A percentile compares a stretch with the other conserved stretches of the same genome.
These are phyloP conservation scores for Fistulinella prunicolor DNA, from an alignment of 768 basidiomycete species.

Conservation along the genomic window DNA sequence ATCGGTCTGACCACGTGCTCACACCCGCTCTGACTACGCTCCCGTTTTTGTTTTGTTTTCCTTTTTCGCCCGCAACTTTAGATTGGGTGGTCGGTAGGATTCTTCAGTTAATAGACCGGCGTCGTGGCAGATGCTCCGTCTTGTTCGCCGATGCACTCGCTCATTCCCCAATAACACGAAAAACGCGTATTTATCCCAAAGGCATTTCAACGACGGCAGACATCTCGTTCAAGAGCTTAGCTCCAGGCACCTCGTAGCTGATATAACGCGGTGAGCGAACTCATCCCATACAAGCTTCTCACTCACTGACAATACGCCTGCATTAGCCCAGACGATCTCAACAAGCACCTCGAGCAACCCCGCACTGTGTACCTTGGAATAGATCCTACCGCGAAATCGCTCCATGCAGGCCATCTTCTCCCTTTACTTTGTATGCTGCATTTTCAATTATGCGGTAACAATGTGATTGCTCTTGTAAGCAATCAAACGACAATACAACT, in stretches of 20 bases:
- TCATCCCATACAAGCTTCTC: background rate
- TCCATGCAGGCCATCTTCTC: constrained; percentile 93
- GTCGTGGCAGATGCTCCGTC: constrained; percentile 19
- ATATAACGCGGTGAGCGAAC: constrained; percentile 35
- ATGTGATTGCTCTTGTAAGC: constrained; percentile 78
- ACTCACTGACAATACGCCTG: constrained; percentile 2
- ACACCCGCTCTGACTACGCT: no score
- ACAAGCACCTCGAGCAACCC: constrained; percentile 31
- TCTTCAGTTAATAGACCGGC: background rate
- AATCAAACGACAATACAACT: background rate
- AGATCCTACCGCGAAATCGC: constrained; percentile 85
- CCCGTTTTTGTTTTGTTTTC: no score
- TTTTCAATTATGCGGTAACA: constrained; percentile 84
- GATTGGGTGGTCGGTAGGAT: no score
- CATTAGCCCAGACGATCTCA: constrained; percentile 42
- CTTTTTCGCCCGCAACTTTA: no score
- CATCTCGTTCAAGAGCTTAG: constrained; percentile 34
- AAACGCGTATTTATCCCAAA: background rate
- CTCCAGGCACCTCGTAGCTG: constrained; percentile 33
- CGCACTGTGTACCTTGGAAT: constrained; percentile 82
- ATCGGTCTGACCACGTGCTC: background rate
- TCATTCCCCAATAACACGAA: background rate
- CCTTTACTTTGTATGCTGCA: constrained; percentile 86
- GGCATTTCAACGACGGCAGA: constrained; percentile 18
- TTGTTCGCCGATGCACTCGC: constrained; percentile 18